Base-by-base conservation (phyloP, 768 basidiomycete genomes). In the Amanita molliuscula region DNA sequence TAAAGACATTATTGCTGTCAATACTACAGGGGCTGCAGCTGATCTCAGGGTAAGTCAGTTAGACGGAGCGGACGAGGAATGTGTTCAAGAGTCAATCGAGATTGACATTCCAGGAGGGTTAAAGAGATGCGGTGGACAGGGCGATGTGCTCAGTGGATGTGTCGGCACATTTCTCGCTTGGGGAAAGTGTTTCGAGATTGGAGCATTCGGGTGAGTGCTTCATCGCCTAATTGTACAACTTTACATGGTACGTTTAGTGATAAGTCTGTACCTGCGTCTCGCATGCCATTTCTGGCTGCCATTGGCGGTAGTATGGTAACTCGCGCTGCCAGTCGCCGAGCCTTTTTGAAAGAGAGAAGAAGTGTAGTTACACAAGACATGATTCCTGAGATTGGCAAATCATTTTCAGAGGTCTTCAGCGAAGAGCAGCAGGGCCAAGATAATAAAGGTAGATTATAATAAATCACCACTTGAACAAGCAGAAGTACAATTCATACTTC, bases 121-220 rank as follows among this genome's bases (percentile, higher is more conserved):
- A 58, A 95, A 95, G 68, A 72, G 96, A 49, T 94, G 91, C 58
- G 95, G 96, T 10, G 96, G 96, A 1, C 96, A 98, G 63, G 96
- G 96, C 0, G 96, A 99, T 65, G 81, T 99, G 33, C 64, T 98
- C 49, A 87, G 84, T 58, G 96, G 96, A 10, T 73, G 77, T 38
- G 84, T 92, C 8, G 96, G 93, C 0, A 79, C 91, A 1, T 79
- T 96, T 62, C 71, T 98, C 57, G 94, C 94, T 3, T 99, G 96
- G 95, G 91, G 88, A 4, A 88, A 86, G 62, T 91, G 88, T 58
- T 98, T 88, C 62, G 91, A 94, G 59, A 79, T 80, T 38, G 88
- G 92, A 13, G 78, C 76, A 1, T 91, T 84, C 56, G 84, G 84
- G 89, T 91, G 59, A 58, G 76, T 61, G 25, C 41, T 53, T 33